Base-by-base conservation (phyloP, 2,329 filamentous ascomycete genomes). In the Mariannaea elegans region DNA sequence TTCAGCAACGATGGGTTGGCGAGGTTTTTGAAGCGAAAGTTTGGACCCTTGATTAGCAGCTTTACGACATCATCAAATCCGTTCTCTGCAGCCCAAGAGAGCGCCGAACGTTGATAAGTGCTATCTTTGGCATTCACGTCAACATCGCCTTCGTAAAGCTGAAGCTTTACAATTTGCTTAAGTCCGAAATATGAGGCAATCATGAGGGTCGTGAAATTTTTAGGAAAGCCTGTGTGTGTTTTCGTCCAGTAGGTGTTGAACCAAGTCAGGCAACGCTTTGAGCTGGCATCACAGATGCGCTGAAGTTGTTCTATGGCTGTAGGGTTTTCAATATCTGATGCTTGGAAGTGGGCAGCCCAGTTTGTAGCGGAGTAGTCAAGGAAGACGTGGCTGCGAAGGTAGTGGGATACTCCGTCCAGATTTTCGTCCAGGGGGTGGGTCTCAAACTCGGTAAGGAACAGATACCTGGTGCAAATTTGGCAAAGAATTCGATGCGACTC, bases 401-500 rank as follows among this genome's bases (percentile, higher is more conserved):
- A 24, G 19, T 23, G 4, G 29, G 10, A 18, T 34, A 29, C 4
- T 2, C 10, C 18, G 10, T 12, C 10, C 24, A 23, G 18, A 27
- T 38, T 10, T 41, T 19, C 9, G 13, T 21, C 8, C 2, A 44
- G 4, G 19, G 23, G n/a, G 3, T 34, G 5, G 4, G 23, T 39
- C 10, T 50, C 31, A 44, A 61, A 62, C 5, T 64, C 58, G 4
- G 32, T 9, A 19, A 61, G 27, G 3, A 58, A 29, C 0, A 67
- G 46, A 16, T 56, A 31, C 29, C 36, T 19, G 4, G 65, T 59
- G 31, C 64, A 68, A 10, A 68, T 63, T 6, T 60, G 14, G 14
- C 45, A 46, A 19, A 69, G 59, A 24, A 65, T 54, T 2, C 13
- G 12, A 36, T 68, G 54, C 12, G 64, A 66, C 7, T 59, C 50